These are phyloP conservation scores for Haplographium delicatum DNA, from an alignment of 495 filamentous ascomycete species.

Conservation along the genomic window DNA sequence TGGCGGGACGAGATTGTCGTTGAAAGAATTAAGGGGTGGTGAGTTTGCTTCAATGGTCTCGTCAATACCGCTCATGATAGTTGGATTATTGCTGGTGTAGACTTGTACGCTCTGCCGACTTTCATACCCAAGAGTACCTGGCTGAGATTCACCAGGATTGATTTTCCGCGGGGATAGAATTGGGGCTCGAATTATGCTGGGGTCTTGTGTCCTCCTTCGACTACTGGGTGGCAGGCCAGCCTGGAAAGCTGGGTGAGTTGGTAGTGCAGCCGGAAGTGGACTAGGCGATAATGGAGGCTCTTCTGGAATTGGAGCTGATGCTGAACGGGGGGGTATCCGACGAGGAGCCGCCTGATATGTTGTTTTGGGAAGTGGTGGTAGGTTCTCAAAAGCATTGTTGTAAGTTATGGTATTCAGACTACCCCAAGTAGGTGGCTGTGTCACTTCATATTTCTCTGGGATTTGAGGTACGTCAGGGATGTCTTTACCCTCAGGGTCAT, in stretches of 20 bases:
- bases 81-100: conserved; percentile 13
- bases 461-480: conserved; percentile 64
- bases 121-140: conserved; percentile 28
- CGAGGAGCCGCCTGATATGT: conserved; percentile 61
- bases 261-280: conserved; percentile 39
- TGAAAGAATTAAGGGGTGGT: conserved; percentile 24
- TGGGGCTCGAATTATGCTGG: conserved; percentile 9
- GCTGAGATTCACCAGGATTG: conserved; percentile 32
- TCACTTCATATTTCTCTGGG: conserved; percentile 44
- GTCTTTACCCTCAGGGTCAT: conserved; percentile 51
- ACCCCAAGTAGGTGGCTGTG: conserved; percentile 26
- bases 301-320: conserved; percentile 68
- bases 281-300: conserved; percentile 38
- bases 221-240: conserved; percentile 46
- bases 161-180: conserved; percentile 32
- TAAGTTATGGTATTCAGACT: conserved; percentile 27
- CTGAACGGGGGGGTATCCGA: conserved; percentile 55
- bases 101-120: conserved; percentile 15
- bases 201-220: conserved; percentile 19
- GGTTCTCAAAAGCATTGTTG: conserved; percentile 25
- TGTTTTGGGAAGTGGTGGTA: conserved; percentile 49
- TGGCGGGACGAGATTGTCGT: conserved; percentile 42
- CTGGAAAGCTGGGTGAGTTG: conserved; percentile 54
- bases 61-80: conserved; percentile 52
- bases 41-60: conserved; percentile 52